phyloP scores from a whole-genome alignment of 179 eudicot species.

The Spinacia oleracea region DNA sequence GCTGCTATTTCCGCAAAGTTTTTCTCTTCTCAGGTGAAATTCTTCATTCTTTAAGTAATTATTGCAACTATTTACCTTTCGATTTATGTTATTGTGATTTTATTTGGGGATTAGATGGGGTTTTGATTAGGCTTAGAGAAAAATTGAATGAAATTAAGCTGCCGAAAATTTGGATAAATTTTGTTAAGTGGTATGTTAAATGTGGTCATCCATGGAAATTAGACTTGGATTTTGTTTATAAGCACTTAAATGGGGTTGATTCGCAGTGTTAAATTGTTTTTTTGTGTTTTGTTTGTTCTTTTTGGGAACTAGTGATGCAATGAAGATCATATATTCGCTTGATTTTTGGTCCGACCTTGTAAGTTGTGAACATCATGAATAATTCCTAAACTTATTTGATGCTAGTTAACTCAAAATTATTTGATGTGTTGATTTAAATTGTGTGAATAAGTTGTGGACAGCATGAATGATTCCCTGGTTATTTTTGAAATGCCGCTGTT shows the following conservation, averaged over 20 bases:
- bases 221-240: not conserved
- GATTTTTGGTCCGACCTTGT: not conserved
- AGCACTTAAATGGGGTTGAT: not conserved
- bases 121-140: not conserved
- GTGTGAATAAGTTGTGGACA: not conserved
- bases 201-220: not conserved
- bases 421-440: too few species aligned
- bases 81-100: not conserved
- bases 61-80: not conserved
- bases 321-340: not conserved
- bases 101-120: not conserved
- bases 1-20: conserved; percentile 85
- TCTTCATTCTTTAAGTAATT: too few species aligned
- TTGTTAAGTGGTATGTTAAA: not conserved
- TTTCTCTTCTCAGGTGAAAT: conserved; percentile 57
- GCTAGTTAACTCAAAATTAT: too few species aligned
- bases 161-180: not conserved
- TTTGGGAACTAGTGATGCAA: not conserved
- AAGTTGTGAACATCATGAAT: not conserved
- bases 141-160: not conserved
- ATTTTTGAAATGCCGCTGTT: not conserved
- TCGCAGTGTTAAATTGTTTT: not conserved
- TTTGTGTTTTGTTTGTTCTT: too few species aligned
- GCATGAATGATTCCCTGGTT: not conserved
- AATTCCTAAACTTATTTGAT: too few species aligned